phyloP scores from a whole-genome alignment of 495 filamentous ascomycete genomes.

The Friedmanniomyces simplex region DNA sequence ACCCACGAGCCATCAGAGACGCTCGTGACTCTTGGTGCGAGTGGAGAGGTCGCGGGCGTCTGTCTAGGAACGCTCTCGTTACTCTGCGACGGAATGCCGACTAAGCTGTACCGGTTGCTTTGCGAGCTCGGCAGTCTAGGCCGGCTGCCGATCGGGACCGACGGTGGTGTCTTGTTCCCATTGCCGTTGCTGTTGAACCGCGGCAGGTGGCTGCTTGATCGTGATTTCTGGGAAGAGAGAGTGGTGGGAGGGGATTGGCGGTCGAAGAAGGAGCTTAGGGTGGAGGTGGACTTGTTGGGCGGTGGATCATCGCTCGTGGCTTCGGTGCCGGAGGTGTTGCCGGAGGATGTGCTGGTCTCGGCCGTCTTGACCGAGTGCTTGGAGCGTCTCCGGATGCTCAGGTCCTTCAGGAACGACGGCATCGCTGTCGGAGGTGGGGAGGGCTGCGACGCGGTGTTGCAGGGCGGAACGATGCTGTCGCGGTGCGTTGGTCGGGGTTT shows the following conservation, averaged over 20 bases:
- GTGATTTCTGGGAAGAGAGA: constrained; percentile 44
- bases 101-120: constrained; percentile 33
- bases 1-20: constrained; percentile 77
- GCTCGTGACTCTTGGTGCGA: constrained; percentile 66
- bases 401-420: constrained; percentile 61
- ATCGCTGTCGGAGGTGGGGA: constrained; percentile 12
- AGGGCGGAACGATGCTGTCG: too few relatives aligned
- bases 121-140: constrained; percentile 26
- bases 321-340: constrained; percentile 14
- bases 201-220: constrained; percentile 43
- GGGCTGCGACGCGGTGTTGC: not conserved
- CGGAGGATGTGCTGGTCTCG: constrained; percentile 43
- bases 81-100: constrained; percentile 43
- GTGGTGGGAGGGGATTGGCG: constrained; percentile 51
- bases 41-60: constrained; percentile 53
- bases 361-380: constrained; percentile 42
- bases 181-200: constrained; percentile 36
- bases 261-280: constrained; percentile 48
- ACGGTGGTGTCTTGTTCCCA: constrained; percentile 36
- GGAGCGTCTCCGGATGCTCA: constrained; percentile 48
- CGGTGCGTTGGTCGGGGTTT: too few relatives aligned
- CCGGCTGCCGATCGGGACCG: constrained; percentile 12
- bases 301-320: constrained; percentile 27
- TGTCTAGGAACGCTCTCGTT: constrained; percentile 38
- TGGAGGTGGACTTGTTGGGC: constrained; percentile 52